Evolutionary conservation across 2,329 filamentous ascomycete species (phyloP), one percentile per base, ranked within the genome.

Genomic region (Tolypocladium album): DNA sequence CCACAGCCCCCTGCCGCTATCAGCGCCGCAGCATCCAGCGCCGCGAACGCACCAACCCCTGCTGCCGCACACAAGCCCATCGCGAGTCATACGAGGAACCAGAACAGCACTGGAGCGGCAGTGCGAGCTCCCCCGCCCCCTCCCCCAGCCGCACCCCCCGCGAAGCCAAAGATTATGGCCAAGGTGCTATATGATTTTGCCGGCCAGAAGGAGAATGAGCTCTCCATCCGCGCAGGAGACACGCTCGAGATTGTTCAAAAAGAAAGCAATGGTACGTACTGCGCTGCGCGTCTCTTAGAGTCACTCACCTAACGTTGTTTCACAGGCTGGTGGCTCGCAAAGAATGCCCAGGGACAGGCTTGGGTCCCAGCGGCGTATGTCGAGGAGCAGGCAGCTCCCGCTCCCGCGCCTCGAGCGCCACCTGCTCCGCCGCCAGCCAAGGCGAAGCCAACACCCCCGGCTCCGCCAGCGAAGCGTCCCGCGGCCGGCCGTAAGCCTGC

Each of bases 361-460:
- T 99, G 94, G 94, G 86, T 94, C 3, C 94, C 94, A 0, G 89
- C 92, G 24, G 91, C 93, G 24, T 99, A 99, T 69, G 88, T 99
- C 11, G 89, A 97, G 75, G 92, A 97, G 75, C 83, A 89, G 70
- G 82, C 84, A 5, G 81, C 84, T 4, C 83, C 85, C 31, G 82
- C 86, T 3, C 76, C 80, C 9, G 82, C 85, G 8, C 79, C 85
- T 4, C 78, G 82, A 27, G 82, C 85, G 8, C 87, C 89, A 17
- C 87, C 87, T 12, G 85, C 88, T 1, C 84, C 88, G 1, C 82
- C 86, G 3, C 72, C 72, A 4, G 73, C 74, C 50, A 76, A 77
- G 60, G 74, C 79, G 3, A 92, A 92, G 73, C 85, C 88, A 0
- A 83, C 85, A 12, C 88, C 90, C 2, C 90, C 90, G 3, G 86